These are phyloP conservation scores for Trichomonas tenax DNA, from an alignment of 208 protist species.

Conservation along the genomic window DNA sequence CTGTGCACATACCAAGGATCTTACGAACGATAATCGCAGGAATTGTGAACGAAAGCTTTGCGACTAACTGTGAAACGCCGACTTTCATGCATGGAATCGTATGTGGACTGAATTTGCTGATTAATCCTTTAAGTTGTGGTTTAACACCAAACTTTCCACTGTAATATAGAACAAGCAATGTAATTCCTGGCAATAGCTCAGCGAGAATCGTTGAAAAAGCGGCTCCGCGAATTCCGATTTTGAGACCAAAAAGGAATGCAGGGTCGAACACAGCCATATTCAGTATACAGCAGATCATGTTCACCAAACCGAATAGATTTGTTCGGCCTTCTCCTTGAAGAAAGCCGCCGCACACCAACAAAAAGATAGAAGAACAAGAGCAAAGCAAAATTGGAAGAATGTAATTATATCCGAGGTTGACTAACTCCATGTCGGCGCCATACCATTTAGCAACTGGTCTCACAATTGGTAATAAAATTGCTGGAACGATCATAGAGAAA, in stretches of 20 bases:
- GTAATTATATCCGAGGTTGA: neutral
- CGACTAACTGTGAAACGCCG: neutral
- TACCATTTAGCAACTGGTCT: neutral
- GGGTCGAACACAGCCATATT: neutral
- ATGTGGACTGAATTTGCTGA: neutral
- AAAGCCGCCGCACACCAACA: neutral
- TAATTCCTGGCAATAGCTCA: neutral
- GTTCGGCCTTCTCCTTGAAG: neutral
- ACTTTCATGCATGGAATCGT: neutral
- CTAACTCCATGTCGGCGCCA: neutral
- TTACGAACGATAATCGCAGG: neutral
- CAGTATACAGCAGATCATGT: too few relatives aligned
- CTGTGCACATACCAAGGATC: neutral
- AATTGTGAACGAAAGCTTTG: neutral
- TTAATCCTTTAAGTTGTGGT: neutral
- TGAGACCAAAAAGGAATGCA: neutral
- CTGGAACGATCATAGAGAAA: neutral
- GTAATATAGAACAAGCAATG: neutral
- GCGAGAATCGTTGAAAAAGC: neutral
- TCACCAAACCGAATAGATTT: neutral
- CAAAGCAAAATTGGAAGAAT: neutral
- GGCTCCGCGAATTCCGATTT: neutral
- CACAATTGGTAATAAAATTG: neutral
- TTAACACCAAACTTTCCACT: neutral
- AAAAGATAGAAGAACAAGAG: neutral